Base-by-base conservation (phyloP, 148 eudicot genomes). In the Suaeda aralocaspica region DNA sequence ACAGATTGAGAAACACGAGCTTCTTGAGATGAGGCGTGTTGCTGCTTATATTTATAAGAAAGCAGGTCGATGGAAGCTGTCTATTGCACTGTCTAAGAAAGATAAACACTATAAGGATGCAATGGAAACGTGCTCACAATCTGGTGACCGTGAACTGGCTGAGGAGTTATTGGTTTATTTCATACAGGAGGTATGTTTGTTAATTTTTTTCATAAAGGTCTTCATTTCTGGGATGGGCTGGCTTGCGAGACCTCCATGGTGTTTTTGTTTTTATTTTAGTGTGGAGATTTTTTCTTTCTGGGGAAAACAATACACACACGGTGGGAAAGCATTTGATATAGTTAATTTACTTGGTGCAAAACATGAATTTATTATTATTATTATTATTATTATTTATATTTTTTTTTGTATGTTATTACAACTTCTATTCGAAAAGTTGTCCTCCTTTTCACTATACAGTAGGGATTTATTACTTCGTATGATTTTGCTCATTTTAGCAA, bases 51-150 rank as follows among this genome's bases (percentile, higher is more conserved):
- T 92, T 30, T 92, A 92, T 79, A 92, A 90, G 75, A 92, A 92
- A 76, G 96, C 94, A 19, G 96, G 96, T 65, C 82, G 98, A 76
- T 92, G 98, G 98, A 92, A 90, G 94, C 98, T 84, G 66, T 92
- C 98, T 28, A 92, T 92, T 77, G 88, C 94, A 33, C 72, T 92
- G 85, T 92, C 98, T 26, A 92, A 92, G 87, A 92, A 90, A 72
- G 96, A 92, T 75, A 85, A 81, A 62, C 86, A 83, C 26, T 92
- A 90, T 87, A 92, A 86, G 78, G 98, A 92, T 83, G 96, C 96
- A 65, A 92, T 92, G 98, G 98, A 92, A 78, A 92, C 96, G 29
- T 91, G 92, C 18, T 92, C 98, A 39, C 98, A 92, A 59, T 92
- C 98, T 75, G 98, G 98, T 55, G 96, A 92, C 62, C 90, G 98